Percentiles rank a stretch among this genome's conserved stretches.
Conservation (phyloP, 2,329 filamentous ascomycete species). For the Ophiosphaerella narmari region DNA sequence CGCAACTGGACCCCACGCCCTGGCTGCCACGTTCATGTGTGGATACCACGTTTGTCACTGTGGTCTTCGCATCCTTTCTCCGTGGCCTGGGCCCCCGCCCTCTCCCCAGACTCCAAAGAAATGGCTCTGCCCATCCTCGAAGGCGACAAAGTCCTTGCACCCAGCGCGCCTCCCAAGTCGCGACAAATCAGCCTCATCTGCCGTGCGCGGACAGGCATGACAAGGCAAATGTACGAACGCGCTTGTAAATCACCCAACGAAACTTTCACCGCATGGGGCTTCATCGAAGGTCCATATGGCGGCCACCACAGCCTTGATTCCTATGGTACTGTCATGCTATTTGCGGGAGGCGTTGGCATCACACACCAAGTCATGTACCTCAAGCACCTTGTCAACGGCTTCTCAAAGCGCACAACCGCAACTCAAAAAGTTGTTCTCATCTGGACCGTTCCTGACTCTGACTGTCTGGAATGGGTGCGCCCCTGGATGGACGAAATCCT, state of each 20-base stretch:
- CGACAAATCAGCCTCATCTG: conserved; percentile 71
- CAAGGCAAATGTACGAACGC: conserved; percentile 69
- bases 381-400: conserved; percentile 71
- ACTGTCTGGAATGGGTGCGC: conserved; percentile 66
- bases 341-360: conserved; percentile 80
- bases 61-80: conserved; percentile 57
- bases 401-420: conserved; percentile 69
- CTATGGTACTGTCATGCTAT: conserved; percentile 78
- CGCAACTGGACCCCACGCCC: conserved; percentile 59
- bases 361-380: conserved; percentile 79
- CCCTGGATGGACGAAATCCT: conserved; percentile 70
- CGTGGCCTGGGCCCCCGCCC: conserved; percentile 52
- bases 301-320: conserved; percentile 72
- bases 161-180: conserved; percentile 32
- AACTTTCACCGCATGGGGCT: conserved; percentile 65
- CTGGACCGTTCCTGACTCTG: conserved; percentile 78
- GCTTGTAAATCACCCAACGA: conserved; percentile 65
- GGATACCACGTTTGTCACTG: conserved; percentile 55
- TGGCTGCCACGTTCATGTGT: conserved; percentile 65
- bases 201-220: conserved; percentile 75
- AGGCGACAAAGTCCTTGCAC: conserved; percentile 28
- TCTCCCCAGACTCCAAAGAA: conserved; percentile 36
- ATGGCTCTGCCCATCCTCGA: conserved; percentile 42
- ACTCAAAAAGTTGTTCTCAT: conserved; percentile 74
- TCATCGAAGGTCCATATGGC: conserved; percentile 77